Conservation (phyloP, 768 basidiomycete genomes). For the Hypholoma sublateritium region DNA sequence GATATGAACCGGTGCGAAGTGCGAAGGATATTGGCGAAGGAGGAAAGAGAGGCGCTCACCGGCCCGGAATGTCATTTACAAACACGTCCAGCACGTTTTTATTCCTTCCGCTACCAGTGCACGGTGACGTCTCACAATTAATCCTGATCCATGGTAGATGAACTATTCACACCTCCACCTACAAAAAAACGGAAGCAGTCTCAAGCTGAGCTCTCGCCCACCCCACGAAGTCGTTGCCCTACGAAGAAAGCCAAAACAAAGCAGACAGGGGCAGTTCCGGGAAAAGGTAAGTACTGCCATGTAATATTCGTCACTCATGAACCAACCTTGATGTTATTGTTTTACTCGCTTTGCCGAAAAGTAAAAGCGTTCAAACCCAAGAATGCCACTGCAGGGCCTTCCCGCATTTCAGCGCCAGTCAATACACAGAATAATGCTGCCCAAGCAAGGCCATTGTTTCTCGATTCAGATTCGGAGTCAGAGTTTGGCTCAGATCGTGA, state of each 20-base stretch:
- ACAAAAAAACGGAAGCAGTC: not conserved
- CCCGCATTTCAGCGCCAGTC: not conserved
- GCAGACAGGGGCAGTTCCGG: not conserved
- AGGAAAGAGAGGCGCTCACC: too few relatives aligned
- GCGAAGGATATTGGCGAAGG: too few relatives aligned
- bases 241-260: not conserved
- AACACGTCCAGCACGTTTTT: not conserved
- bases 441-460: not conserved
- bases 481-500: conserved; percentile 12
- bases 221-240: not conserved
- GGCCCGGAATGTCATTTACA: not conserved
- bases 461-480: not conserved
- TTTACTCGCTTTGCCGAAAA: not conserved
- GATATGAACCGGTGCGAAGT: too few relatives aligned
- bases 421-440: not conserved
- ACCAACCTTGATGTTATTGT: not conserved
- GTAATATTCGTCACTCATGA: not conserved
- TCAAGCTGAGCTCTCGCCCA: not conserved
- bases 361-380: not conserved
- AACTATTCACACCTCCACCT: not conserved
- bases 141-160: not conserved
- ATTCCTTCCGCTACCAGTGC: not conserved
- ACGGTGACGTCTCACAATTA: not conserved
- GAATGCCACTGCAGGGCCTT: not conserved
- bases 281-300: not conserved